phyloP scores from a whole-genome alignment of 2,329 filamentous ascomycete species.

The Zarea fungicola region DNA sequence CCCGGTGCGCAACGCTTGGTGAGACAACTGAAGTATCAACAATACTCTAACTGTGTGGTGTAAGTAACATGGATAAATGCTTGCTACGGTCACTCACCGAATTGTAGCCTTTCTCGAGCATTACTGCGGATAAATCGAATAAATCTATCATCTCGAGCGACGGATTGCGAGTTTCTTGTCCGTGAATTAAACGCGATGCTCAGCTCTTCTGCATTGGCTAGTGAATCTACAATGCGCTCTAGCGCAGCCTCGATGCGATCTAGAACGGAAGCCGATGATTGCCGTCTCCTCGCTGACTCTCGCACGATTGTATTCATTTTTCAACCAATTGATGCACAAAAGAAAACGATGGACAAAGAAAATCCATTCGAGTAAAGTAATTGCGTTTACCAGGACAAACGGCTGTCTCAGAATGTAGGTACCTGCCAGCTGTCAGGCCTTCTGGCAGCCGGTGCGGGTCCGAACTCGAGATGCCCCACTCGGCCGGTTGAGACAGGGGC shows the following conservation, averaged over 20 bases:
- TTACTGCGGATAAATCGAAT: conserved; percentile 45
- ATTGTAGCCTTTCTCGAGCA: conserved; percentile 44
- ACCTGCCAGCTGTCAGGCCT: neutral
- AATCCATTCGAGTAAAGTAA: too few species aligned
- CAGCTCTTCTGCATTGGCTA: conserved; percentile 23
- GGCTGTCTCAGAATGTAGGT: too few species aligned
- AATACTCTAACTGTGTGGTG: conserved; percentile 46
- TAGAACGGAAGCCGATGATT: conserved; percentile 21
- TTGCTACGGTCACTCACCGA: conserved; percentile 38
- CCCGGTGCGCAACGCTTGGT: conserved; percentile 52
- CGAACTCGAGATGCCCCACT: conserved; percentile 13
- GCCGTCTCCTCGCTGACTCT: neutral
- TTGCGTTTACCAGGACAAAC: neutral
- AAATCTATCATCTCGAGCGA: conserved; percentile 9
- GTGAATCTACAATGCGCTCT: conserved; percentile 23
- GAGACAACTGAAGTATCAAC: conserved; percentile 53
- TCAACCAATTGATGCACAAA: too few species aligned
- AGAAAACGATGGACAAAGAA: neutral
- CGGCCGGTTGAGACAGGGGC: conserved; percentile 2
- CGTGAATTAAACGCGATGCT: conserved; percentile 23
- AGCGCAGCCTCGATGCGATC: conserved; percentile 33
- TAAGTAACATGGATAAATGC: neutral
- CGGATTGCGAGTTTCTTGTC: conserved; percentile 9
- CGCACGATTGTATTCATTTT: neutral
- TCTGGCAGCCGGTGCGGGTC: neutral